Evolutionary conservation across 2,329 filamentous ascomycete species (phyloP), one percentile per base, ranked within the genome.

Genomic region (Bisporella sp.): DNA sequence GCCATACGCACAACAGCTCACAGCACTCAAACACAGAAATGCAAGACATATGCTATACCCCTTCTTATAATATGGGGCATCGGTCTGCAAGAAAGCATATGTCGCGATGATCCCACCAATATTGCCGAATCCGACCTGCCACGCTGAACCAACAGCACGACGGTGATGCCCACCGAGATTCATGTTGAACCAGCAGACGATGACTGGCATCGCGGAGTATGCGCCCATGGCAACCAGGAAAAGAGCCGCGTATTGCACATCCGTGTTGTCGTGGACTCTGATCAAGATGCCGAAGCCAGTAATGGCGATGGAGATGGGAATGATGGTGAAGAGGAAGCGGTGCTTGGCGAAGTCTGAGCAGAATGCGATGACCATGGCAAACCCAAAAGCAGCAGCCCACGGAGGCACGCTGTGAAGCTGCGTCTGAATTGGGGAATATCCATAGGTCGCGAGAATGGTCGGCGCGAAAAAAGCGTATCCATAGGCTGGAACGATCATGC

Each of bases 131-230:
- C 84, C 84, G 41, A 91, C 74, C 65, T 90, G 86, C 84, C 84
- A 90, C 1, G 84, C 87, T 6, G 80, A 80, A 9, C 86, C 86
- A 12, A 90, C 78, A 6, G 82, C 76, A 41, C 86, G 75, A 3
- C 85, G 77, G 51, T 83, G 83, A 63, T 90, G 87, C 0, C 85
- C 86, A 2, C 81, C 81, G 1, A 89, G 71, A 59, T 90, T 91
- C 80, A 89, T 89, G 59, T 84, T 85, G 67, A 85, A 90, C 86
- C 87, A 91, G 66, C 85, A 90, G 6, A 90, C 79, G 41, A 90
- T 81, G 31, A 96, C 83, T 0, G 92, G 90, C 85, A 96, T 91
- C n/a, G 90, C 88, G 1, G 82, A 83, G 69, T 95, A 96, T 0
- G 80, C 78, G 46, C 89, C 89, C 71, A 83, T 83, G 2, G 87